phyloP scores from a whole-genome alignment of 1,284 basidiomycete genomes.

The Irpex sp. region DNA sequence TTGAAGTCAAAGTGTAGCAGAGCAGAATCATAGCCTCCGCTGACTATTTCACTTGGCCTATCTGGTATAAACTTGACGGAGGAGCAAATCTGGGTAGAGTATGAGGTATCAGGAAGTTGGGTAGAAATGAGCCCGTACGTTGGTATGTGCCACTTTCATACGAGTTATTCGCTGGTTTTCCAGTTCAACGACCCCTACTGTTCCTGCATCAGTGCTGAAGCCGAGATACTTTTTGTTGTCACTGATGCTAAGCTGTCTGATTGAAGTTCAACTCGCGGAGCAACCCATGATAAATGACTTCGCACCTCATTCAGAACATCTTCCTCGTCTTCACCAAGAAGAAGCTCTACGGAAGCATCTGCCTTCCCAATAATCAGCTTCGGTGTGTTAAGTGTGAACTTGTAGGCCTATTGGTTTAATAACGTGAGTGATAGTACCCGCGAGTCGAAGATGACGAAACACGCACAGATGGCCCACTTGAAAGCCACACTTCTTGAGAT shows the following conservation, averaged over 20 bases:
- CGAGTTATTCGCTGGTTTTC: conserved; percentile 38
- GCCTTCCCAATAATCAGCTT: conserved; percentile 26
- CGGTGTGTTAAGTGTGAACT: conserved; percentile 19
- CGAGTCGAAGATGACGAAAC: background rate
- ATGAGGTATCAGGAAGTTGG: too few species aligned
- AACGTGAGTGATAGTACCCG: too few species aligned
- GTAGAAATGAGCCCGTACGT: conserved; percentile 36
- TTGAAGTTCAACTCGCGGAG: conserved; percentile 20
- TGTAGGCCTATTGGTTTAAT: conserved; percentile 16
- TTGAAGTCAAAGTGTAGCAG: conserved; percentile 65
- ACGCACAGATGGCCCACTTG: conserved; percentile 53
- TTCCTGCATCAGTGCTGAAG: conserved; percentile 66
- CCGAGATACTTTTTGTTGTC: conserved; percentile 53
- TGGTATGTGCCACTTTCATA: conserved; percentile 63
- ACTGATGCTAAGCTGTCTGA: conserved; percentile 59
- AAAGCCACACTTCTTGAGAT: conserved; percentile 53
- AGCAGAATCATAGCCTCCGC: conserved; percentile 70
- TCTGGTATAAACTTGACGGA: conserved; percentile 66
- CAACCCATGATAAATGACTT: background rate
- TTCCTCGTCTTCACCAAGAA: conserved; percentile 47
- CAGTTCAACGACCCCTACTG: conserved; percentile 62
- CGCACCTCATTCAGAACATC: conserved; percentile 68
- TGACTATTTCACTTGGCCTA: conserved; percentile 66
- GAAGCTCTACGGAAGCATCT: conserved; percentile 43
- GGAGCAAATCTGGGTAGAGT: conserved; percentile 53